phyloP scores from a whole-genome alignment of 2,329 filamentous ascomycete species.

The Pseudogymnoascus sp. region DNA sequence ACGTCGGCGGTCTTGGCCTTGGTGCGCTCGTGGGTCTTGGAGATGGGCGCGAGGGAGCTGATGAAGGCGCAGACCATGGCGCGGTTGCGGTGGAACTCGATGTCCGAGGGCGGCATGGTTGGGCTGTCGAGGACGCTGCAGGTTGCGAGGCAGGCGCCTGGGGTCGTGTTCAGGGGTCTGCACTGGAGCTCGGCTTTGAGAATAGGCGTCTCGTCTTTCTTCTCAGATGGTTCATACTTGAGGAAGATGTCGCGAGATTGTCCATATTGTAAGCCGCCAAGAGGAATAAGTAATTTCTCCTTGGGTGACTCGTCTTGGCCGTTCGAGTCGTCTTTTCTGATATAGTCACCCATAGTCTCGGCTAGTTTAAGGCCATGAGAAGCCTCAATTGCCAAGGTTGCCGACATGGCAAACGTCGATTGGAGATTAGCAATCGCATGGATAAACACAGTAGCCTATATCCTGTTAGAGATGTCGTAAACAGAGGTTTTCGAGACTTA shows the following conservation, averaged over 20 bases:
- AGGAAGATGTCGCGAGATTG: not conserved
- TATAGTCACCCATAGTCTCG: slow-evolving; percentile 33
- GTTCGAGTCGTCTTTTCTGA: slow-evolving; percentile 21
- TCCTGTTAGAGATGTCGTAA: not conserved
- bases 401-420: slow-evolving; percentile 45
- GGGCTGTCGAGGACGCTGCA: not conserved
- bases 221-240: not conserved
- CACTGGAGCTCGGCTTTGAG: not conserved
- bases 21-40: not conserved
- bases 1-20: not conserved
- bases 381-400: slow-evolving; percentile 36
- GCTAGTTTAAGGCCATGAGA: slow-evolving; percentile 30
- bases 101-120: slow-evolving; percentile 27
- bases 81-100: slow-evolving; percentile 45
- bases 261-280: not conserved
- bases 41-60: slow-evolving; percentile 33
- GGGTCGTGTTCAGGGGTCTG: not conserved
- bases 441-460: slow-evolving; percentile 44
- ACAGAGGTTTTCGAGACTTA: slow-evolving; percentile 16
- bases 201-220: not conserved
- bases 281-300: not conserved
- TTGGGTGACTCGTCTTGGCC: not conserved
- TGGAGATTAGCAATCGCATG: slow-evolving; percentile 55
- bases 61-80: slow-evolving; percentile 43
- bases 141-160: not conserved